These are phyloP conservation scores for Calonectria pauciramosa DNA, from an alignment of 2,329 filamentous ascomycete species.

Conservation along the genomic window DNA sequence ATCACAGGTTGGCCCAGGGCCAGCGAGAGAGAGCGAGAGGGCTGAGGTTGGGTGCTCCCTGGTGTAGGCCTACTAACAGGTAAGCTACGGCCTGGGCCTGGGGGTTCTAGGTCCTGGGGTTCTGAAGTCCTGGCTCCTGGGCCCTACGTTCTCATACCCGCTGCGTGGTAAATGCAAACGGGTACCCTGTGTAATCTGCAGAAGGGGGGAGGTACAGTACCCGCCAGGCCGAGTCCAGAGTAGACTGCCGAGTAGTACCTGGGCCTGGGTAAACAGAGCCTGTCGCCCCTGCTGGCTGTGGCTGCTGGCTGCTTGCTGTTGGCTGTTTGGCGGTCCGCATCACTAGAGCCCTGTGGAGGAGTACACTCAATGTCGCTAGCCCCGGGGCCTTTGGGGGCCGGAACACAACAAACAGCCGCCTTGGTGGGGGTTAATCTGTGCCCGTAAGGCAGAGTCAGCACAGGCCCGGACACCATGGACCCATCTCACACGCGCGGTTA, in stretches of 20 bases:
- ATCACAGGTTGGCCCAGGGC: conserved; percentile 28
- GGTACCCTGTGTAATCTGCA: background rate
- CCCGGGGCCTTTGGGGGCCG: background rate
- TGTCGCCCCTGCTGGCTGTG: background rate
- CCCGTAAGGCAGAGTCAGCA: conserved; percentile 12
- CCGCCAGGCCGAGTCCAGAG: conserved; percentile 1
- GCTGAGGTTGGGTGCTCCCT: conserved; percentile 19
- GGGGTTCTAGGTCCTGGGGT: background rate
- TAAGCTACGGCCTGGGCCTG: conserved; percentile 1
- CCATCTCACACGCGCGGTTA: conserved; percentile 11
- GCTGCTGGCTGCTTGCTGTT: background rate
- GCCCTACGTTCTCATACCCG: background rate
- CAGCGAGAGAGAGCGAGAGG: conserved; percentile 6
- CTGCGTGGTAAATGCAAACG: conserved; percentile 4
- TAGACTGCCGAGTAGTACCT: background rate
- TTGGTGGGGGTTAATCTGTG: conserved; percentile 9
- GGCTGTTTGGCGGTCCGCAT: background rate
- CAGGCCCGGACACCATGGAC: background rate
- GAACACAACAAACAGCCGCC: conserved; percentile 14
- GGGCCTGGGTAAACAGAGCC: background rate
- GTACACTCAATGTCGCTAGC: background rate
- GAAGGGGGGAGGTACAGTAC: background rate
- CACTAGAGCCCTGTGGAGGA: background rate
- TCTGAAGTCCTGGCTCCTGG: background rate
- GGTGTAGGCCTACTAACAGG: conserved; percentile 10